A percentile compares a stretch with the other conserved stretches of the same genome.
phyloP scores from a whole-genome alignment of 331 rosid genomes.

The Acacia concinna region DNA sequence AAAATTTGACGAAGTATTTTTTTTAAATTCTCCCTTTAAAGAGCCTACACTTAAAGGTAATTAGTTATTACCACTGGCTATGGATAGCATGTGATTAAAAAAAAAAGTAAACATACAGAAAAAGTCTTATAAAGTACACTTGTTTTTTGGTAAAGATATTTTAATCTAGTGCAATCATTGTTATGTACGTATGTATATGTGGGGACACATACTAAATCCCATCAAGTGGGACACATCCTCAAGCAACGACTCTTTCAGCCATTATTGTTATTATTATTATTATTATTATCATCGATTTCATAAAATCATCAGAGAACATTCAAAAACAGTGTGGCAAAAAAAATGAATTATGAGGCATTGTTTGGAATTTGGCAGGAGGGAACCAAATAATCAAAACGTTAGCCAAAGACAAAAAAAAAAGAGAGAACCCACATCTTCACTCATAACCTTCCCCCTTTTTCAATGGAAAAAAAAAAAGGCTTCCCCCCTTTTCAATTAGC shows the following conservation, averaged over 20 bases:
- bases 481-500: constrained; percentile 43
- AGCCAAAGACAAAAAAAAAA: constrained; percentile 12
- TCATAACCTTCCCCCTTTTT: constrained; percentile 36
- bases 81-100: no score
- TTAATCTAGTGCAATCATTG: not conserved
- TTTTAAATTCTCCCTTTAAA: no score
- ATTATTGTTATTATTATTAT: no score
- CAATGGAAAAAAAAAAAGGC: no score
- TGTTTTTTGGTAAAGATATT: not conserved
- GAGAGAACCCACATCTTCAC: constrained; percentile 56
- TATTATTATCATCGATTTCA: constrained; percentile 1
- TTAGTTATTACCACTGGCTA: no score
- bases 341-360: constrained; percentile 28
- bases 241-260: constrained; percentile 32
- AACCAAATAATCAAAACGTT: constrained; percentile 39
- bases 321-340: constrained; percentile 30
- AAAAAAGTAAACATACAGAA: no score
- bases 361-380: constrained; percentile 15
- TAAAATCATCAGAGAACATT: constrained; percentile 44
- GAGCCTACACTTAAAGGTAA: no score
- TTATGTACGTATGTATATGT: not conserved
- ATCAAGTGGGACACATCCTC: constrained; percentile 24
- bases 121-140: not conserved
- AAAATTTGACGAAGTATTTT: no score
- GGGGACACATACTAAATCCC: not conserved